A percentile compares a stretch with the other conserved stretches of the same genome.
phyloP scores from a whole-genome alignment of 2,329 filamentous ascomycete species.

The Thyridium curvatum region DNA sequence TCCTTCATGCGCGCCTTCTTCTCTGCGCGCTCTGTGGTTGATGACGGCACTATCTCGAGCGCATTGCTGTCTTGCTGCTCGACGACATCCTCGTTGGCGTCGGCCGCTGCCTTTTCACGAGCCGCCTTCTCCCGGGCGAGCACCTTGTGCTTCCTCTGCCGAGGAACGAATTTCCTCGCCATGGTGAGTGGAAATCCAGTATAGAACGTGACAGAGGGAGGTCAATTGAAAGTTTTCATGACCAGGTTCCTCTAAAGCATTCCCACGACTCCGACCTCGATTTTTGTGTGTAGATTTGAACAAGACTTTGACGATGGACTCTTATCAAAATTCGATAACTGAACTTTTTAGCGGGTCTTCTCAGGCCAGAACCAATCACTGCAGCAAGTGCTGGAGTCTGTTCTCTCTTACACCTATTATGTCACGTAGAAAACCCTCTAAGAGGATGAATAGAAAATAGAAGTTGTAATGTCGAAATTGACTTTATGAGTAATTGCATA shows the following conservation, averaged over 20 bases:
- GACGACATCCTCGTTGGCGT: conserved; percentile 32
- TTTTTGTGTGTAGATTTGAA: no score
- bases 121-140: conserved; percentile 53
- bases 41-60: conserved; percentile 40
- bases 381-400: no score
- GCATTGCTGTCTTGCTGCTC: conserved; percentile 42
- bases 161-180: conserved; percentile 53
- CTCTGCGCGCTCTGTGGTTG: conserved; percentile 41
- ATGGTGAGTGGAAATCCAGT: conserved; percentile 22
- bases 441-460: no score
- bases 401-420: no score
- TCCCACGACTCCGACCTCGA: no score
- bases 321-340: background rate
- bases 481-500: no score
- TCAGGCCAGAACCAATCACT: no score
- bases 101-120: conserved; percentile 27
- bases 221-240: conserved; percentile 9
- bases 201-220: conserved; percentile 2
- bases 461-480: no score
- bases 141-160: conserved; percentile 63
- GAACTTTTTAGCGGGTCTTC: conserved; percentile 7
- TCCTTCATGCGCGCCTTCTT: conserved; percentile 50
- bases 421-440: no score
- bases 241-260: no score
- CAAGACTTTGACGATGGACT: no score